Evolutionary conservation across 495 filamentous ascomycete species (phyloP), one percentile per base, ranked within the genome.

Genomic region (Annulohypoxylon stygium): DNA sequence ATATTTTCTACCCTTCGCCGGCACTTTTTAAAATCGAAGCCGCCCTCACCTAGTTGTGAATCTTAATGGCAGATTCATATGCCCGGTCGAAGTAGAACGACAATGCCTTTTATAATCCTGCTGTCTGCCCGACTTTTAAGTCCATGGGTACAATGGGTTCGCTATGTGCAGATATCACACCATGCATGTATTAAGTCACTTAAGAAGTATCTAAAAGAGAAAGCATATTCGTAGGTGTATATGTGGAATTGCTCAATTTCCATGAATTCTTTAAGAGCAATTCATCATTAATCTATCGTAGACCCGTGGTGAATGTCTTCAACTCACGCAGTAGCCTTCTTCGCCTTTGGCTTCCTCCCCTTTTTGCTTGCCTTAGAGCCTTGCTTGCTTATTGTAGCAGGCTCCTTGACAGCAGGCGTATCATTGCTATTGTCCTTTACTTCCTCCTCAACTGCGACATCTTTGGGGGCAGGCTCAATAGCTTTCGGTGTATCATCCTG

Each of bases 1-100:
- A 82, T 81, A 81, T 82, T 82, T 81, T 75, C 75, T 75, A 69
- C 65, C 64, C 78, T 76, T 78, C 77, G 67, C 71, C 68, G 72
- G 80, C 71, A 70, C 54, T 18, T 53, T 26, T 69, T 54, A 5
- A 66, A 66, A 70, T 60, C 58, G 67, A 73, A 71, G 48, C 62
- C 57, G 60, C 60, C 47, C 16, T 50, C 53, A 50, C 73, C 60
- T 41, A 59, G 54, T 20, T 65, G 18, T 57, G 48, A 55, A 43
- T 47, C 26, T 30, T 12, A 34, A 71, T 65, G 65, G 65, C 65
- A 61, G 68, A 9, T 72, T 72, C 69, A 66, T 69, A 58, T 36
- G 11, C 71, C 75, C 48, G 54, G 76, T 66, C 8, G 78, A 79
- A 77, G 78, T 67, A 80, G 78, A 80, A 47, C 59, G 54, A 77